phyloP scores from a whole-genome alignment of 768 basidiomycete species.

The Zangia roseola region DNA sequence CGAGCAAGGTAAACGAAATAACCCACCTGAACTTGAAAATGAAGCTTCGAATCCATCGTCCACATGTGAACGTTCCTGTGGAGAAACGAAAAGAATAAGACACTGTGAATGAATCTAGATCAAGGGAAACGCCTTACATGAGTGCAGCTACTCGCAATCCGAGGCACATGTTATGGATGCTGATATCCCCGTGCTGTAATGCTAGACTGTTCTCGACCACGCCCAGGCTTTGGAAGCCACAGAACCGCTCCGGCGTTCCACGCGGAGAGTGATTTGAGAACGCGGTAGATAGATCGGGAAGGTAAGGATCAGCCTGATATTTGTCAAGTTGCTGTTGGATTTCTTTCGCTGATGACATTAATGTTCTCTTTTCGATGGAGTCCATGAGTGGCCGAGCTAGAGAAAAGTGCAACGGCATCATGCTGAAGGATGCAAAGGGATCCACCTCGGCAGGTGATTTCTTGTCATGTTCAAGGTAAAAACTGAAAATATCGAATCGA shows the following conservation, averaged over 20 bases:
- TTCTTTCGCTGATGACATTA: conserved; percentile 9
- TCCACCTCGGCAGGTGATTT: conserved; percentile 18
- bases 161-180: conserved; percentile 1
- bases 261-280: neutral
- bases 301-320: conserved; percentile 11
- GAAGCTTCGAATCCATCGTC: conserved; percentile 18
- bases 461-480: conserved; percentile 16
- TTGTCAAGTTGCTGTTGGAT: conserved; percentile 14
- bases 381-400: conserved; percentile 9
- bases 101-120: too few species aligned
- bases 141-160: conserved; percentile 13
- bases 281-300: conserved; percentile 11
- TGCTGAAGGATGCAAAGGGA: conserved; percentile 12
- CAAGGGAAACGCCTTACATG: conserved; percentile 8
- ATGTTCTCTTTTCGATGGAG: conserved; percentile 3
- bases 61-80: conserved; percentile 16
- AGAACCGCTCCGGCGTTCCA: neutral
- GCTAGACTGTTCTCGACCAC: conserved; percentile 11
- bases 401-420: conserved; percentile 18
- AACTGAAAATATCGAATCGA: neutral
- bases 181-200: conserved; percentile 3
- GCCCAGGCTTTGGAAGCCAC: conserved; percentile 16
- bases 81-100: neutral
- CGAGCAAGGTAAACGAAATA: too few species aligned
- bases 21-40: too few species aligned